These are phyloP conservation scores for Rozella allomycis DNA, from an alignment of 371 early-diverging fungal genomes.

Conservation along the genomic window DNA sequence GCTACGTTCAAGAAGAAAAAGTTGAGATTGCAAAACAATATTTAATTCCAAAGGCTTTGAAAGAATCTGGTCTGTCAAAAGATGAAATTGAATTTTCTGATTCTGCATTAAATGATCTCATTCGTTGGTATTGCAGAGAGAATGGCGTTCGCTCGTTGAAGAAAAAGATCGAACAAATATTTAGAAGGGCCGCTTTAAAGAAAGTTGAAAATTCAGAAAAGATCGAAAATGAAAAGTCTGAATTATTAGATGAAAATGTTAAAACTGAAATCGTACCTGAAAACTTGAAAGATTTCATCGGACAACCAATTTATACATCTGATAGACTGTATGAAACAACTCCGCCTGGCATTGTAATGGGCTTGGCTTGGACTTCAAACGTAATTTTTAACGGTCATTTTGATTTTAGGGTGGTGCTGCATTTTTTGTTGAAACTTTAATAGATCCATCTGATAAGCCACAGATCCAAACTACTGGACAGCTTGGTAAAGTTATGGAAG, in stretches of 20 bases:
- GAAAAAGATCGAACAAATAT: constrained; percentile 91
- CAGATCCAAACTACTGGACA: constrained; percentile 56
- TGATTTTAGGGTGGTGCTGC: constrained; percentile 52
- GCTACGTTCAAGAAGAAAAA: constrained; percentile 91
- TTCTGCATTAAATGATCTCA: constrained; percentile 56
- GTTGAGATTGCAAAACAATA: constrained; percentile 78
- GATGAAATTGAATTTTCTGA: constrained; percentile 40
- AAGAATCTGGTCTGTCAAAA: constrained; percentile 50
- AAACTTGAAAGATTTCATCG: constrained; percentile 74
- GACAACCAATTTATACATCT: constrained; percentile 60
- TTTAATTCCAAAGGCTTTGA: constrained; percentile 57
- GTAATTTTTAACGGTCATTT: too few relatives aligned
- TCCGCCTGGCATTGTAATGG: constrained; percentile 67
- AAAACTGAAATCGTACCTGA: constrained; percentile 12
- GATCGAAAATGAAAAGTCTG: too few relatives aligned
- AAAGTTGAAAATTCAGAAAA: constrained; percentile 41
- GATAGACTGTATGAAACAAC: constrained; percentile 76
- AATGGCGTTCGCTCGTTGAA: constrained; percentile 89
- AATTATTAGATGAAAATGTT: neutral
- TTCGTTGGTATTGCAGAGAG: constrained; percentile 80
- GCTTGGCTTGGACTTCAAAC: constrained; percentile 85
- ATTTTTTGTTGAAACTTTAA: constrained; percentile 66
- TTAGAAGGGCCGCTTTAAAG: constrained; percentile 79
- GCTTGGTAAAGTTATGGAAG: constrained; percentile 95
- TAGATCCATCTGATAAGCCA: constrained; percentile 1